These are phyloP conservation scores for Rhododendron griersonianum DNA, from an alignment of 148 eudicot genomes.

Conservation along the genomic window DNA sequence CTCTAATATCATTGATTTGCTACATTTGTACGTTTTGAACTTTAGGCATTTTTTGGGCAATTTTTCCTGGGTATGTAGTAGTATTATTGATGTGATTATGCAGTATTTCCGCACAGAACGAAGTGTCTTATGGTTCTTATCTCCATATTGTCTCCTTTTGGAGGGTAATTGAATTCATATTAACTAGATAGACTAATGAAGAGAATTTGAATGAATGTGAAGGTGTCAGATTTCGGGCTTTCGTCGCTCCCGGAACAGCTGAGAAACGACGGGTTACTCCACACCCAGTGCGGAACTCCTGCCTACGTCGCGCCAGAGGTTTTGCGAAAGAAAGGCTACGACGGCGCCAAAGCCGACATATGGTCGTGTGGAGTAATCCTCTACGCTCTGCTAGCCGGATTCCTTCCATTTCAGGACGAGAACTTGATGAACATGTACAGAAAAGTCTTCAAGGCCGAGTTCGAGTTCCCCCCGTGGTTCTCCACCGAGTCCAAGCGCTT, in stretches of 20 bases:
- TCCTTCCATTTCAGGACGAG: conserved; percentile 58
- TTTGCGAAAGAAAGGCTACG: conserved; percentile 53
- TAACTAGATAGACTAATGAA: neutral
- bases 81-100: neutral
- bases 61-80: neutral
- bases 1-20: no score
- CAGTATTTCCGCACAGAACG: neutral
- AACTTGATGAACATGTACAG: conserved; percentile 65
- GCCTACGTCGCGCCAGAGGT: conserved; percentile 85
- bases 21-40: neutral
- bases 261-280: neutral
- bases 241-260: neutral
- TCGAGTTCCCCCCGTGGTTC: conserved; percentile 64
- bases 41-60: neutral
- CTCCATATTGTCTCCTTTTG: no score
- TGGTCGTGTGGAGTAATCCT: conserved; percentile 83
- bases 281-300: conserved; percentile 66
- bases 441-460: conserved; percentile 56
- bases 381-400: conserved; percentile 57
- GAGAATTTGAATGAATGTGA: neutral
- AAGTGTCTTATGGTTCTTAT: no score
- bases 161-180: neutral
- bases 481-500: conserved; percentile 45
- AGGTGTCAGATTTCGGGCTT: conserved; percentile 3
- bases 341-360: conserved; percentile 59